phyloP scores from a whole-genome alignment of 2,329 filamentous ascomycete species.

The Chrysoporthe puriensis region DNA sequence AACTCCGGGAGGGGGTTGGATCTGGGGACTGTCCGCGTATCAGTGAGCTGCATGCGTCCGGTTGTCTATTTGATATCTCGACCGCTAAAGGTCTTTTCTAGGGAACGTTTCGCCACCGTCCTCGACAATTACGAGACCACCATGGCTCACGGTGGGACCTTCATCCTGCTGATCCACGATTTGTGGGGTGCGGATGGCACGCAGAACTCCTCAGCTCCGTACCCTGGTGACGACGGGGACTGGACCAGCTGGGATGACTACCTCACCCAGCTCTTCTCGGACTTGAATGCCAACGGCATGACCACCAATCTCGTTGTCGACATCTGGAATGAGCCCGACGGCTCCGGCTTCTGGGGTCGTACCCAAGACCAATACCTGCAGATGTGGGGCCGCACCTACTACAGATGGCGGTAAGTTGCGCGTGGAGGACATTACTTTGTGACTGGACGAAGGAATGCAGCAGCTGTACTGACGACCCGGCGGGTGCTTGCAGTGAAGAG shows the following conservation, averaged over 20 bases:
- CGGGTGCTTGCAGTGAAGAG: neutral
- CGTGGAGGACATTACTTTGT: neutral
- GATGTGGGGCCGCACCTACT: conserved; percentile 37
- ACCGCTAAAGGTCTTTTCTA: neutral
- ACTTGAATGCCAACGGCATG: conserved; percentile 43
- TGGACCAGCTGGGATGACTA: conserved; percentile 51
- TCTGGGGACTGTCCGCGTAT: conserved; percentile 28
- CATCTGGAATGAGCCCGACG: conserved; percentile 59
- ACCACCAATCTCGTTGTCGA: conserved; percentile 47
- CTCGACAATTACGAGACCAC: conserved; percentile 50
- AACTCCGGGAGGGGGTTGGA: conserved; percentile 30
- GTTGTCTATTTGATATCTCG: neutral
- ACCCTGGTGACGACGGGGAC: conserved; percentile 53
- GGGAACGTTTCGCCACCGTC: conserved; percentile 45
- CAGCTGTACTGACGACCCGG: neutral
- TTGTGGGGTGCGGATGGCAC: conserved; percentile 53
- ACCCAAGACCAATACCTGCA: conserved; percentile 44
- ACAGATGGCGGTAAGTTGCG: conserved; percentile 38
- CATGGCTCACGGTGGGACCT: conserved; percentile 45
- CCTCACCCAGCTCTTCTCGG: conserved; percentile 40
- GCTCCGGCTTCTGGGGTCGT: conserved; percentile 42
- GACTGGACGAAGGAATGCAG: neutral
- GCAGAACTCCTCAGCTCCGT: conserved; percentile 41
- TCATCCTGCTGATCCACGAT: conserved; percentile 51
- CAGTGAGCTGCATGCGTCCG: conserved; percentile 8